Percentiles rank a stretch among this genome's conserved stretches.
phyloP scores from a whole-genome alignment of 768 basidiomycete genomes.

The Lepiota venenata region DNA sequence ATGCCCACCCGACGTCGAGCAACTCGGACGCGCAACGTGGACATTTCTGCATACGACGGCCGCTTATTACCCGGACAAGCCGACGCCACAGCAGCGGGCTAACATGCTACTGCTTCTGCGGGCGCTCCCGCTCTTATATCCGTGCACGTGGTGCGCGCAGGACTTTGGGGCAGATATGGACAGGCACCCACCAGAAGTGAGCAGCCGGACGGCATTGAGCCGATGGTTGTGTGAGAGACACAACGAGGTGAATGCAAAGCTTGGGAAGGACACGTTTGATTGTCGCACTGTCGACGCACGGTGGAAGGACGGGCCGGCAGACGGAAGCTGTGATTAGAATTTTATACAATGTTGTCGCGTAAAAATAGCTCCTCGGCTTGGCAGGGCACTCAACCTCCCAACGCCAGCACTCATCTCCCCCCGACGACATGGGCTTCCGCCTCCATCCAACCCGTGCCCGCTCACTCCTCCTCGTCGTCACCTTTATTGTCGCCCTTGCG shows the following conservation, averaged over 20 bases:
- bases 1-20: slow-evolving; percentile 90
- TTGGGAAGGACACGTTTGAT: slow-evolving; percentile 83
- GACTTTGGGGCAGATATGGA: slow-evolving; percentile 76
- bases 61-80: slow-evolving; percentile 89
- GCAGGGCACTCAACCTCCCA: neutral
- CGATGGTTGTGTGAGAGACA: slow-evolving; percentile 90
- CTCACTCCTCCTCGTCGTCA: neutral
- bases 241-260: slow-evolving; percentile 85
- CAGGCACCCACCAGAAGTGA: slow-evolving; percentile 73
- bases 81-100: slow-evolving; percentile 69
- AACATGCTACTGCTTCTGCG: slow-evolving; percentile 82
- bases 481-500: slow-evolving; percentile 4
- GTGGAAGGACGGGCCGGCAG: slow-evolving; percentile 88
- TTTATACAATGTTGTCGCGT: neutral
- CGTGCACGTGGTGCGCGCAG: slow-evolving; percentile 80
- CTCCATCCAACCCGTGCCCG: neutral
- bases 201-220: slow-evolving; percentile 62
- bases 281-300: slow-evolving; percentile 81
- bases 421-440: neutral
- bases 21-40: slow-evolving; percentile 92
- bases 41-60: slow-evolving; percentile 95
- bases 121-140: slow-evolving; percentile 81
- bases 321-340: slow-evolving; percentile 82
- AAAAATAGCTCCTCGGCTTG: neutral
- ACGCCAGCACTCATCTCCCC: neutral